A percentile compares a stretch with the other conserved stretches of the same genome.
phyloP scores from a whole-genome alignment of 257 asterid genomes.

The Nicotiana obtusifolia region DNA sequence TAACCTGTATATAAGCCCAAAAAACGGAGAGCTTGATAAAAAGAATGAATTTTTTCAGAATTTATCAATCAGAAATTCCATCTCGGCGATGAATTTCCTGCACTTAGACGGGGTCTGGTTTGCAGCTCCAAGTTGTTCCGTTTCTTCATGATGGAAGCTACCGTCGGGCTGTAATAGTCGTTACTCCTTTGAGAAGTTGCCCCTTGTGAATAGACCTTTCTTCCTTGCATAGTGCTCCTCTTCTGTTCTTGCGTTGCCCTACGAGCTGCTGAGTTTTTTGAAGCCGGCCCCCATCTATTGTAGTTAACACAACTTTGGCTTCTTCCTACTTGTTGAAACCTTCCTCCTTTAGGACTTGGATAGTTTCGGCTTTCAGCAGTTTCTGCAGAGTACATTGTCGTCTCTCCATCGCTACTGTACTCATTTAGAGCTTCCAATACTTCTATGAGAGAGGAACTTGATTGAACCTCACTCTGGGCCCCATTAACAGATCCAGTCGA shows the following conservation, averaged over 20 bases:
- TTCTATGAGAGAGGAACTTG: constrained; percentile 52
- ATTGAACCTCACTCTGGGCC: constrained; percentile 57
- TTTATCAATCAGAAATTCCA: constrained; percentile 51
- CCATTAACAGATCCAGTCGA: constrained; percentile 86
- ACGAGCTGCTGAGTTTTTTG: constrained; percentile 47
- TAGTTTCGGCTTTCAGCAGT: constrained; percentile 92
- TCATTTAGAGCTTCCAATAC: constrained; percentile 40
- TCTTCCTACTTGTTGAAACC: constrained; percentile 62
- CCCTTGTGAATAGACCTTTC: constrained; percentile 81
- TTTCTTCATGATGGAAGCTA: constrained; percentile 88
- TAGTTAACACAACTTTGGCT: constrained; percentile 91
- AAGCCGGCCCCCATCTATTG: constrained; percentile 71
- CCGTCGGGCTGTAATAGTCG: constrained; percentile 86
- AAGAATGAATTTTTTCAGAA: neutral
- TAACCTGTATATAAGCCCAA: neutral
- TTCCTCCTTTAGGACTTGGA: constrained; percentile 67
- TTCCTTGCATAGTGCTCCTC: constrained; percentile 53
- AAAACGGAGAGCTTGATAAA: neutral
- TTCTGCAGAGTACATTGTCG: constrained; percentile 98
- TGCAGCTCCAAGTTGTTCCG: constrained; percentile 57
- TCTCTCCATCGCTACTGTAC: constrained; percentile 91
- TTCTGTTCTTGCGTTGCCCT: constrained; percentile 61
- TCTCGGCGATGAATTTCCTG: constrained; percentile 77
- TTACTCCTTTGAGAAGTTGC: constrained; percentile 79
- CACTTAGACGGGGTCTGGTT: constrained; percentile 43